A percentile compares a stretch with the other conserved stretches of the same genome.
Evolutionary conservation across 2,329 filamentous ascomycete genomes (phyloP).

Genomic region (Colletotrichum shisoi): DNA sequence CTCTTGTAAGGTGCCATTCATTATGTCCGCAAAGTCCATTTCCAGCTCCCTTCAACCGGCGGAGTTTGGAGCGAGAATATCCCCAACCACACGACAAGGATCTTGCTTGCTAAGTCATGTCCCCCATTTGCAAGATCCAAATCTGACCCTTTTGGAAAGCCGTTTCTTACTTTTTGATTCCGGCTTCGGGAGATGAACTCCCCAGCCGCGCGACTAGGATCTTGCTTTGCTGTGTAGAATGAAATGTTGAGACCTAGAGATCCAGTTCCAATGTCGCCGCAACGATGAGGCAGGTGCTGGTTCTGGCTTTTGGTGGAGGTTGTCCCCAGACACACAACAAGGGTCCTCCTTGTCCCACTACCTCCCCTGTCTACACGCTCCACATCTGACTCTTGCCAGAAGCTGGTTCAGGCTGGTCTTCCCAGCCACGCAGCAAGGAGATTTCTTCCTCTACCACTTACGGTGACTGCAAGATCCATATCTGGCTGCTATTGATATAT

Average conservation of each 20-base stretch:
- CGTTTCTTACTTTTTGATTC: too few relatives aligned
- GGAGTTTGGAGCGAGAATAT: neutral
- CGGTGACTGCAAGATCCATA: neutral
- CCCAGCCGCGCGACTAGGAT: too few relatives aligned
- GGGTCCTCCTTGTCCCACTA: neutral
- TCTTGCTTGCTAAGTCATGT: neutral
- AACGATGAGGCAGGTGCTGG: neutral
- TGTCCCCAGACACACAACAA: neutral
- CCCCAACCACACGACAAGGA: neutral
- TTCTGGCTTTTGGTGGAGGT: neutral
- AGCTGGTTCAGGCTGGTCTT: neutral
- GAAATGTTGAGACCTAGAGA: too few relatives aligned
- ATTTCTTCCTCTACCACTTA: neutral
- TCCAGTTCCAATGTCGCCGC: too few relatives aligned
- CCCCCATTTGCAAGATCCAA: neutral
- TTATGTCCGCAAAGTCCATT: neutral
- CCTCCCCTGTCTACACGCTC: neutral
- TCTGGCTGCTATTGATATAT: neutral
- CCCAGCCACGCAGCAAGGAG: neutral
- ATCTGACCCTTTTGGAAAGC: too few relatives aligned
- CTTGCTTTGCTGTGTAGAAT: too few relatives aligned
- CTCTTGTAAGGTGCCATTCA: neutral
- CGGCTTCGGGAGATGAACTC: too few relatives aligned
- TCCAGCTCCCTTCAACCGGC: neutral
- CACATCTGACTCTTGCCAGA: neutral